These are phyloP conservation scores for Penicillium nordicum DNA, from an alignment of 2,329 filamentous ascomycete species.

Conservation along the genomic window DNA sequence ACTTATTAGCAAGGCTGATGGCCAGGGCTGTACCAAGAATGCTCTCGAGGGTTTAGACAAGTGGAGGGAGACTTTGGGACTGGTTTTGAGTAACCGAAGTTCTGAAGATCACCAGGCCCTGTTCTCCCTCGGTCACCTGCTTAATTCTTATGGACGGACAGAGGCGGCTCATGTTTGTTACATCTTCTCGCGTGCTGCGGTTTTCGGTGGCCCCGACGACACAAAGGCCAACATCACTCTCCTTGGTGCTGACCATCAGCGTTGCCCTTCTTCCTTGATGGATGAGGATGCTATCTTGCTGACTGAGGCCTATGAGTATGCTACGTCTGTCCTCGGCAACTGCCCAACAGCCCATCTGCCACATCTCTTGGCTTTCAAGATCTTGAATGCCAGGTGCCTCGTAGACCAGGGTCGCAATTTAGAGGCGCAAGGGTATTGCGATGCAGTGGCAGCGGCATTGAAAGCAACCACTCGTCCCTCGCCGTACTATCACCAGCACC, in stretches of 20 bases:
- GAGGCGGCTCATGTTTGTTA: slow-evolving; percentile 95
- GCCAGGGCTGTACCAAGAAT: slow-evolving; percentile 62
- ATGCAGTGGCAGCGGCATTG: slow-evolving; percentile 72
- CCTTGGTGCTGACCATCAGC: slow-evolving; percentile 77
- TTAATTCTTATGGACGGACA: slow-evolving; percentile 79
- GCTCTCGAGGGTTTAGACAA: slow-evolving; percentile 81
- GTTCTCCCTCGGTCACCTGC: slow-evolving; percentile 72
- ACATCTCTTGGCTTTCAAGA: slow-evolving; percentile 85
- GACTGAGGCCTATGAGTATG: slow-evolving; percentile 96
- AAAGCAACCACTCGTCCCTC: slow-evolving; percentile 78
- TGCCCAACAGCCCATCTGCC: slow-evolving; percentile 61
- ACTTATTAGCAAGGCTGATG: slow-evolving; percentile 71
- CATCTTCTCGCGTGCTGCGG: slow-evolving; percentile 71
- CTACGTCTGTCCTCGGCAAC: slow-evolving; percentile 65
- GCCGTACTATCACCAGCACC: slow-evolving; percentile 74
- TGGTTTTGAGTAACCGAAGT: slow-evolving; percentile 86
- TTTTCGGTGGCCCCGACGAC: slow-evolving; percentile 83
- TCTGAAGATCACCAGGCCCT: slow-evolving; percentile 73
- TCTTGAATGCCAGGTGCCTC: slow-evolving; percentile 78
- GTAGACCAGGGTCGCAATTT: slow-evolving; percentile 78
- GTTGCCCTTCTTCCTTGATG: slow-evolving; percentile 65
- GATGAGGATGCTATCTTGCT: slow-evolving; percentile 85
- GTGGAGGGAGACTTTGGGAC: slow-evolving; percentile 84
- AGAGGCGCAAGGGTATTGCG: slow-evolving; percentile 89
- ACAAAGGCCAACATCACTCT: slow-evolving; percentile 73